These are phyloP conservation scores for Mortierella sp. DNA, from an alignment of 371 early-diverging fungal species.

Conservation along the genomic window DNA sequence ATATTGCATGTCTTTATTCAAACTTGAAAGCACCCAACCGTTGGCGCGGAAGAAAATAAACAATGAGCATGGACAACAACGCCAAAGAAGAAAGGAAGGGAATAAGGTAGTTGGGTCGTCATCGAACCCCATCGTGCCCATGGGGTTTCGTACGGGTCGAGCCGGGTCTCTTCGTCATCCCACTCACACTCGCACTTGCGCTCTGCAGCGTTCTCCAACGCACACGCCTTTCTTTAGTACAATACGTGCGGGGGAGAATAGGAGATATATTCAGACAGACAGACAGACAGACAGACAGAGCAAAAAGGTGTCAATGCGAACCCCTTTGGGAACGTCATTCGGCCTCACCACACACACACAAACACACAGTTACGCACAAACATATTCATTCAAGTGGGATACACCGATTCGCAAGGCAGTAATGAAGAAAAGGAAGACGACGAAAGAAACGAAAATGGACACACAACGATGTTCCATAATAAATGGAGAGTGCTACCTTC, in stretches of 20 bases:
- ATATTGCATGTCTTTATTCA: too few species aligned
- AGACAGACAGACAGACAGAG: background rate
- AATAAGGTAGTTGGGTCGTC: background rate
- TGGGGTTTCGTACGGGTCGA: background rate
- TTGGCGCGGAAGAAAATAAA: slow-evolving; percentile 4
- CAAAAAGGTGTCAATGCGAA: background rate
- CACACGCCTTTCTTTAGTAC: background rate
- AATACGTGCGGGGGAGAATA: background rate
- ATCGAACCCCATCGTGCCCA: too few species aligned
- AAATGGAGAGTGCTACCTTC: too few species aligned
- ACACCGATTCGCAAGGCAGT: background rate
- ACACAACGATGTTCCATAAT: too few species aligned
- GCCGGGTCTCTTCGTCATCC: background rate
- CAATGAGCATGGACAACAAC: too few species aligned
- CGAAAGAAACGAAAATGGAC: background rate
- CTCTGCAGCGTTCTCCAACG: background rate
- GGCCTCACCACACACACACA: background rate
- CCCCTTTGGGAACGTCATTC: background rate
- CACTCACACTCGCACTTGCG: background rate
- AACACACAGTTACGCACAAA: background rate
- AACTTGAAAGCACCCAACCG: too few species aligned
- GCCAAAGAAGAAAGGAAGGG: background rate
- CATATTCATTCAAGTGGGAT: background rate
- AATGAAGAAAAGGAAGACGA: background rate
- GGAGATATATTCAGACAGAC: too few species aligned